phyloP scores from a whole-genome alignment of 495 filamentous ascomycete species.

The Penicillium antarcticum region DNA sequence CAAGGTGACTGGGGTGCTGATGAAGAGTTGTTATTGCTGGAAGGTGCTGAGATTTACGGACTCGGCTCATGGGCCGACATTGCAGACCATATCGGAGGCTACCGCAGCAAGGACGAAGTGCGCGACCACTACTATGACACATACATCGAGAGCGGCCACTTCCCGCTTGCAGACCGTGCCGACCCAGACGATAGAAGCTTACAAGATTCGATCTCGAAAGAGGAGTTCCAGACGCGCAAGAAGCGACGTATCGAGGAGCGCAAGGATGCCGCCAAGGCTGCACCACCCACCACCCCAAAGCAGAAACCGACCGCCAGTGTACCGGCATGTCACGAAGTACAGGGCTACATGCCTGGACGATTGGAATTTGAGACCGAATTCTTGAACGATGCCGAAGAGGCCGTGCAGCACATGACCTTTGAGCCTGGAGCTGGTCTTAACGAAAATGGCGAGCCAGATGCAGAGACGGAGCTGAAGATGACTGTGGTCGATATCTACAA shows the following conservation, averaged over 20 bases:
- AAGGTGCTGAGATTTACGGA: constrained; percentile 97
- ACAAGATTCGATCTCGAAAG: constrained; percentile 74
- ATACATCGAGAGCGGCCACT: constrained; percentile 76
- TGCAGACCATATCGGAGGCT: constrained; percentile 96
- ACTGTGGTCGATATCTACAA: constrained; percentile 99
- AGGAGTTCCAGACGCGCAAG: constrained; percentile 91
- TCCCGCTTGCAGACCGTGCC: constrained; percentile 80
- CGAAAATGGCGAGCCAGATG: constrained; percentile 79
- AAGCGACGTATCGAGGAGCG: constrained; percentile 91
- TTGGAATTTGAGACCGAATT: constrained; percentile 98
- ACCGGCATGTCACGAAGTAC: constrained; percentile 93
- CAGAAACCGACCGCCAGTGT: constrained; percentile 93
- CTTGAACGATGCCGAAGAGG: constrained; percentile 96
- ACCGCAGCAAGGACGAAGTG: constrained; percentile 90
- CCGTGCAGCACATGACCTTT: constrained; percentile 97
- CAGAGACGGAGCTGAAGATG: constrained; percentile 95
- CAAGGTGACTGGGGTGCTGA: constrained; percentile 95
- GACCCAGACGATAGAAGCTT: constrained; percentile 77
- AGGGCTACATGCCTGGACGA: constrained; percentile 97
- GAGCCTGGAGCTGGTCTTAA: constrained; percentile 93
- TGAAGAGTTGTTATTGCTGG: constrained; percentile 86
- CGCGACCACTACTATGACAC: constrained; percentile 87
- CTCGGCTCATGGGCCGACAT: constrained; percentile 97
- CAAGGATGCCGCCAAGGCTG: constrained; percentile 82
- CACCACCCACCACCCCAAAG: constrained; percentile 80